Evolutionary conservation across 2,329 filamentous ascomycete genomes (phyloP), one percentile per base, ranked within the genome.

Genomic region (Bipolaris zeicola): DNA sequence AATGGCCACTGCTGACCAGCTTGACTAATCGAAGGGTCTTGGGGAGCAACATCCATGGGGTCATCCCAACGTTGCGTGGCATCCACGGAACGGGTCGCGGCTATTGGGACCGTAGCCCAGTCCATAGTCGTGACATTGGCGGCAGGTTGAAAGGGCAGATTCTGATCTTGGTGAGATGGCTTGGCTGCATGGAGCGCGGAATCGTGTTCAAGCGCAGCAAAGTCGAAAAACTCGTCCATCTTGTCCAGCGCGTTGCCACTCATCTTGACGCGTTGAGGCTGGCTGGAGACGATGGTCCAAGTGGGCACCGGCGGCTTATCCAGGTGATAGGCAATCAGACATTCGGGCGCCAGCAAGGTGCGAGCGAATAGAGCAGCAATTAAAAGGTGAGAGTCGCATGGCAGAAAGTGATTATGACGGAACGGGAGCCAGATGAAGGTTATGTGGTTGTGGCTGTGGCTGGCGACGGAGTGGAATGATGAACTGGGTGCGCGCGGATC

Each of bases 151-250:
- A 34, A 50, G 3, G 34, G 5, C 10, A 57, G 26, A 22, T 44
- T n/a, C 42, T 51, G 28, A 8, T 42, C 49, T 18, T 57, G 38
- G 11, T 20, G 24, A 33, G n/a, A 6, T 28, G 33, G 18, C 20
- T 24, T 16, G 24, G 48, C 26, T 49, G 44, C 20, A 14, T 34
- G 38, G n/a, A 43, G 6, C 22, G 38, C 55, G 41, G 53, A 50
- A 47, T 72, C 65, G 14, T 59, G 55, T 26, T 73, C 70, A 34
- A 73, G 57, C 22, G 61, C 63, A n/a, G 63, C 61, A 57, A 75
- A 75, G 53, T 75, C 72, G 53, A 75, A 75, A 63, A 75, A 75
- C 38, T 74, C 72, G 26, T 74, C 64, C 52, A 75, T 38, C 46
- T 55, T 63, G 52, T 68, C 65, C 44, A 57, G 47, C 38, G 57